Conservation (phyloP, 108 stramenopile genomes). For the Pseudonitzschia delicatissima region DNA sequence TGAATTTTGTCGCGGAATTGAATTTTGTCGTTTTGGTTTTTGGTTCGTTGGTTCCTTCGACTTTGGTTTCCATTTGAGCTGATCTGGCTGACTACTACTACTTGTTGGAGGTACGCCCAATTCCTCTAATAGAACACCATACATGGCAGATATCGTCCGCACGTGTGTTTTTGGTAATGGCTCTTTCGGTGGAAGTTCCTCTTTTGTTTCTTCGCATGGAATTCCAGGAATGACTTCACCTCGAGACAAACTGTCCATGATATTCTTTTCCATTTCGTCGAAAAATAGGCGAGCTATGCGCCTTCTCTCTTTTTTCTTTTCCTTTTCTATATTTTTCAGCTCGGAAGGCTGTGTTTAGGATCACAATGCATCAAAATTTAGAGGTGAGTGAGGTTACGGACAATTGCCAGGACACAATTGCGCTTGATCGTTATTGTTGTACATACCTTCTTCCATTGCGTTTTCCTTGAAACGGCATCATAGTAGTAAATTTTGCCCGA, state of each 20-base stretch:
- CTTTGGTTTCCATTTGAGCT: not conserved
- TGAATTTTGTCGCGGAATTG: not conserved
- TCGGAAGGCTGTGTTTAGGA: constrained; percentile 28
- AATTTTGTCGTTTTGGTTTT: too few species aligned
- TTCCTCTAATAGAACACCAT: constrained; percentile 51
- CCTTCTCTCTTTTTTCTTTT: constrained; percentile 19
- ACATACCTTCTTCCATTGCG: constrained; percentile 55
- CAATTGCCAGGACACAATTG: too few species aligned
- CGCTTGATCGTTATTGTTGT: too few species aligned
- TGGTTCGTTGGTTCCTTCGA: not conserved
- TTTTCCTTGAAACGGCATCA: constrained; percentile 43
- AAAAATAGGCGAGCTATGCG: constrained; percentile 32
- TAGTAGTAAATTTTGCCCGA: constrained; percentile 73
- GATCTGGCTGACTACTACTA: not conserved
- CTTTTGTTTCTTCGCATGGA: not conserved
- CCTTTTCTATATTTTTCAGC: constrained; percentile 28
- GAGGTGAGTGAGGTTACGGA: too few species aligned
- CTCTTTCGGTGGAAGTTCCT: constrained; percentile 14
- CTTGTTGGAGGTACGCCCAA: constrained; percentile 11
- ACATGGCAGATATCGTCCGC: constrained; percentile 66
- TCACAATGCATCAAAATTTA: too few species aligned
- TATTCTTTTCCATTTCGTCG: constrained; percentile 45
- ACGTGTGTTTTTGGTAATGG: constrained; percentile 20
- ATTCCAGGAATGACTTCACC: constrained; percentile 42
- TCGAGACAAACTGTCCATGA: constrained; percentile 28